phyloP scores from a whole-genome alignment of 2,329 filamentous ascomycete species.

The Epichloe brachyelytri region DNA sequence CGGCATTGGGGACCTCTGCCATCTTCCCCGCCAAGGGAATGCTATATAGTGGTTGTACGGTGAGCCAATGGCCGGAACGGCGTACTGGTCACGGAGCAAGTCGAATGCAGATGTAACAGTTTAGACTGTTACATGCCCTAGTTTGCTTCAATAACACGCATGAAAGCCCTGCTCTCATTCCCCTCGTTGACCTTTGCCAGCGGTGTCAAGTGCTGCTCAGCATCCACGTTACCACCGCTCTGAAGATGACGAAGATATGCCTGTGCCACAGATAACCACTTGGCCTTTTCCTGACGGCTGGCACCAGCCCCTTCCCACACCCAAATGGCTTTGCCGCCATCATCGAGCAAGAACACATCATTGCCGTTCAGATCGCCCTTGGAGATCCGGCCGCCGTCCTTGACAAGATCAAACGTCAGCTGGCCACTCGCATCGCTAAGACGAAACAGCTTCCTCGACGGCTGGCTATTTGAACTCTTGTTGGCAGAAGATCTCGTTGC shows the following conservation, averaged over 20 bases:
- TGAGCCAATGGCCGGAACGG: too few relatives aligned
- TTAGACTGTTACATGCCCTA: not conserved
- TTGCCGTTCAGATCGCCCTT: constrained; percentile 39
- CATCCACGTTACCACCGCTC: constrained; percentile 8
- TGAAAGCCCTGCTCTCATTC: constrained; percentile 39
- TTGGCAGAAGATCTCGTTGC: not conserved
- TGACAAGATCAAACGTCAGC: constrained; percentile 44
- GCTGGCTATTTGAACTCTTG: constrained; percentile 1
- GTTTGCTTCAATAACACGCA: constrained; percentile 27
- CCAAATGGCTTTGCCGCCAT: constrained; percentile 45
- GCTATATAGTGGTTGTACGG: too few relatives aligned
- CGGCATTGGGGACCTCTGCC: constrained; percentile 33
- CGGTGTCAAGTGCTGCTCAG: constrained; percentile 31
- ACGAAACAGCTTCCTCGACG: constrained; percentile 39
- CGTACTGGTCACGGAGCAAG: too few relatives aligned
- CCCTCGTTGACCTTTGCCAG: constrained; percentile 46
- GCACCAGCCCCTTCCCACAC: constrained; percentile 52
- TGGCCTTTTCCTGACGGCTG: constrained; percentile 43
- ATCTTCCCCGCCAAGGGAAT: constrained; percentile 29
- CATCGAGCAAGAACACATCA: constrained; percentile 51
- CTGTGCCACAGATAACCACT: constrained; percentile 49
- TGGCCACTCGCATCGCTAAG: constrained; percentile 48
- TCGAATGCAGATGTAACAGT: too few relatives aligned
- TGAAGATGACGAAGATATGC: constrained; percentile 35
- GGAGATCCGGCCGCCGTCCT: constrained; percentile 35